Conservation (phyloP, 768 basidiomycete species). For the Panus rudis region DNA sequence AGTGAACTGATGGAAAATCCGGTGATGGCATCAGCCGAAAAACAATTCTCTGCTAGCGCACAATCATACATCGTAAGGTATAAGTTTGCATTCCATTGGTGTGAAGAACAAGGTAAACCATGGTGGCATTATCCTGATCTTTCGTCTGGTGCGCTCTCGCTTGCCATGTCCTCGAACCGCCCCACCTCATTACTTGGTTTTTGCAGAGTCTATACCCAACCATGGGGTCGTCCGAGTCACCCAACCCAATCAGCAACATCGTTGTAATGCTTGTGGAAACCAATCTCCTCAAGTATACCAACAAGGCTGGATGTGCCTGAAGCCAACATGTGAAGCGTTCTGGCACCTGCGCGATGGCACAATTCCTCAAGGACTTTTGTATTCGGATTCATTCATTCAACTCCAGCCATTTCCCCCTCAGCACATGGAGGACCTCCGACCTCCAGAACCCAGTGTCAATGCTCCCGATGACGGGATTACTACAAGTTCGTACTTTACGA, state of each 20-base stretch:
- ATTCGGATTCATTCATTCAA: slow-evolving; percentile 40
- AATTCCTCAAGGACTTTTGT: slow-evolving; percentile 34
- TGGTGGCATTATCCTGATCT: no score
- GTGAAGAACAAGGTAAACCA: slow-evolving; percentile 55
- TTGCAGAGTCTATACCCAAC: no score
- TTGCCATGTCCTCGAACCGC: no score
- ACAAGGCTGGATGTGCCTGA: slow-evolving; percentile 57
- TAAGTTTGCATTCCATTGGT: slow-evolving; percentile 85
- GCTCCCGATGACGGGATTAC: slow-evolving; percentile 31
- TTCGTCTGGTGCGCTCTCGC: no score
- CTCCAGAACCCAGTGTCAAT: slow-evolving; percentile 23
- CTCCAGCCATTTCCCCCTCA: slow-evolving; percentile 25
- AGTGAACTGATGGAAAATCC: background rate
- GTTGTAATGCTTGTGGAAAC: slow-evolving; percentile 30
- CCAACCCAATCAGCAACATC: no score
- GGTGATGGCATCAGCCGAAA: slow-evolving; percentile 47
- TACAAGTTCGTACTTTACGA: slow-evolving; percentile 49
- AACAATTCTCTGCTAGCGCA: slow-evolving; percentile 41
- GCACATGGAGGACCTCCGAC: slow-evolving; percentile 32
- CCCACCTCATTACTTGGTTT: no score
- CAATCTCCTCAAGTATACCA: slow-evolving; percentile 48
- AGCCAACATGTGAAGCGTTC: slow-evolving; percentile 48
- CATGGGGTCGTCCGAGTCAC: no score
- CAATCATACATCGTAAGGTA: slow-evolving; percentile 58
- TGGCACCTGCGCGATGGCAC: slow-evolving; percentile 32